A percentile compares a stretch with the other conserved stretches of the same genome.
Evolutionary conservation across 495 filamentous ascomycete species (phyloP).

Genomic region (Entonaema liquescens): DNA sequence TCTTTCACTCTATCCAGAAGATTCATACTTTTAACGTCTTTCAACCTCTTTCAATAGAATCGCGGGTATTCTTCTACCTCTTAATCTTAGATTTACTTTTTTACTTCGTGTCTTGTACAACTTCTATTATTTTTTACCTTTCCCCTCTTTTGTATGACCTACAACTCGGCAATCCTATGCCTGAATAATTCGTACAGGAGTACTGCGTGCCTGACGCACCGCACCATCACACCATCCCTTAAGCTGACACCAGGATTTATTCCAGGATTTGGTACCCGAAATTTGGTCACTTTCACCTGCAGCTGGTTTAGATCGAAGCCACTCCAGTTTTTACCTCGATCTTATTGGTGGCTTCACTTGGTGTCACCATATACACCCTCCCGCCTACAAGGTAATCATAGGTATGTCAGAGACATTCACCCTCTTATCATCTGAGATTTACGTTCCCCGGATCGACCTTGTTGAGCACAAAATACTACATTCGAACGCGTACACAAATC

Average conservation of each 20-base stretch:
- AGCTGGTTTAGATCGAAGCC: constrained; percentile 32
- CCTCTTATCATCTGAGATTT: constrained; percentile 31
- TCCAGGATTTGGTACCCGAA: constrained; percentile 20
- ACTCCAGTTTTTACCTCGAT: constrained; percentile 36
- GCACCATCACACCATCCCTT: constrained; percentile 16
- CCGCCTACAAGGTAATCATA: constrained; percentile 28
- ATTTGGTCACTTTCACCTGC: constrained; percentile 27
- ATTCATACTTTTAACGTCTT: neutral
- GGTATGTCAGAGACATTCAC: constrained; percentile 38
- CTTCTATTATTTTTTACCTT: too few relatives aligned
- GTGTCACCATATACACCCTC: constrained; percentile 28
- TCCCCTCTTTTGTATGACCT: constrained; percentile 3
- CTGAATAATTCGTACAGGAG: constrained; percentile 15
- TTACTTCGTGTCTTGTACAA: constrained; percentile 1
- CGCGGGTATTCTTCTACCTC: neutral
- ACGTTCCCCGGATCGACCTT: constrained; percentile 39
- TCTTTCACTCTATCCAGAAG: neutral
- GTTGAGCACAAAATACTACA: constrained; percentile 26
- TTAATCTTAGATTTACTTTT: neutral
- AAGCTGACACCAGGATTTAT: constrained; percentile 25
- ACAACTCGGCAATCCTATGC: constrained; percentile 1
- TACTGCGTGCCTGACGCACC: constrained; percentile 31
- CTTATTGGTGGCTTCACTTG: constrained; percentile 33
- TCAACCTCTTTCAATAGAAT: neutral
- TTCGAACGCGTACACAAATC: constrained; percentile 15